Base-by-base conservation (phyloP, 2,329 filamentous ascomycete genomes). In the Pseudofabraea citricarpa region DNA sequence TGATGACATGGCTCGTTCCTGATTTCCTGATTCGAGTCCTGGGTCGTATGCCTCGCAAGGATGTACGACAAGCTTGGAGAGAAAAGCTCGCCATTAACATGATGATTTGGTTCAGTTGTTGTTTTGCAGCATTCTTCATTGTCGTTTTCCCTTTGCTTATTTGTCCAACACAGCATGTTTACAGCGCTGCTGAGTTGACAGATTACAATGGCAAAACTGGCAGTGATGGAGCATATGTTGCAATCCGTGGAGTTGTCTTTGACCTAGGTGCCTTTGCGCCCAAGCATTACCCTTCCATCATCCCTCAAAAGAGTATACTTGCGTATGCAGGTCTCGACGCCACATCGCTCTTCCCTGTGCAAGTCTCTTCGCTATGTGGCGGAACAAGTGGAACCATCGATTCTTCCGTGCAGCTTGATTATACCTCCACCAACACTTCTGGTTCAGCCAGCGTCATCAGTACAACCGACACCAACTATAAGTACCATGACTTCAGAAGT, bases 11-110 rank as follows among this genome's bases (percentile, higher is more conserved):
- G 73, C 89, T 83, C 54, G 71, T 95, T 36, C 93, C 93, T 5
- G 90, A 96, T 61, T 86, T 95, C 55, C 58, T 84, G 33, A 86
- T 97, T 61, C 79, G 81, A 42, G 73, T 74, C 56, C 48, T 95
- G 31, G 91, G 91, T 18, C 77, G 86, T 40, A 96, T 96, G 85
- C 78, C 85, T 47, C 87, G 93, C 48, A 94, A 94, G 62, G 93
- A 98, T 63, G 81, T 98, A 7, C 86, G 90, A 19, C 75, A 86
- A 62, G 93, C 93, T 1, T 98, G 93, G 93, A 79, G 93, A 60
- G 93, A 98, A 65, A 98, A 98, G 73, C 64, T 98, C 46, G 91
- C 93, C 42, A 98, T 98, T 75, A 98, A 98, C 71, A 74, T 98
- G 64, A 77, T 97, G 60, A 98, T 98, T 62, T 98, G 94, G 93